Percentiles rank a stretch among this genome's conserved stretches.
Conservation (phyloP, 73 alveolate genomes). For the Tetrahymena elliotti region DNA sequence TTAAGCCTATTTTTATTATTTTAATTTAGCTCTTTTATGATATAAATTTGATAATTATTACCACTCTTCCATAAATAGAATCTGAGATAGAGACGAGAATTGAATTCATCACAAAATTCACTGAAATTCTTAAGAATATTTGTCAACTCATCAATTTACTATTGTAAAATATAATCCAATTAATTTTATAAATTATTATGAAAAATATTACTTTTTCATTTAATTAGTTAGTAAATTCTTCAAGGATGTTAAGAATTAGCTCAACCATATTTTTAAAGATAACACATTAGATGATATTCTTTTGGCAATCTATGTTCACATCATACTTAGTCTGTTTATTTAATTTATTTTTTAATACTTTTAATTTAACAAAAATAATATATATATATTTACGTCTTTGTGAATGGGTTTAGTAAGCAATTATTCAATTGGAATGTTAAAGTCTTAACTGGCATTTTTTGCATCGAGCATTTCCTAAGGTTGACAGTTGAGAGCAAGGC, state of each 20-base stretch:
- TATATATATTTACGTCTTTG: not conserved
- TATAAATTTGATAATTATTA: not conserved
- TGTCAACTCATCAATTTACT: not conserved
- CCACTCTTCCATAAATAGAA: not conserved
- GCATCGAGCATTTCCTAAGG: not conserved
- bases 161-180: not conserved
- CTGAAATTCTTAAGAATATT: not conserved
- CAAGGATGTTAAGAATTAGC: not conserved
- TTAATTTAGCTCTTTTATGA: not conserved
- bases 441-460: not conserved
- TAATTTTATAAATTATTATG: not conserved
- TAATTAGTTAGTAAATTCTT: not conserved
- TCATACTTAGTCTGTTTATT: not conserved
- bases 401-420: not conserved
- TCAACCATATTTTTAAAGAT: not conserved
- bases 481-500: not conserved
- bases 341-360: not conserved
- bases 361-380: too few relatives aligned
- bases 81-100: not conserved
- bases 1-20: not conserved
- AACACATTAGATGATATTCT: not conserved
- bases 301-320: not conserved
- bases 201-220: not conserved
- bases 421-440: not conserved
- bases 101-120: not conserved